Base-by-base conservation (phyloP, 192 early-diverging fungal genomes). In the Umbelopsis sp. region DNA sequence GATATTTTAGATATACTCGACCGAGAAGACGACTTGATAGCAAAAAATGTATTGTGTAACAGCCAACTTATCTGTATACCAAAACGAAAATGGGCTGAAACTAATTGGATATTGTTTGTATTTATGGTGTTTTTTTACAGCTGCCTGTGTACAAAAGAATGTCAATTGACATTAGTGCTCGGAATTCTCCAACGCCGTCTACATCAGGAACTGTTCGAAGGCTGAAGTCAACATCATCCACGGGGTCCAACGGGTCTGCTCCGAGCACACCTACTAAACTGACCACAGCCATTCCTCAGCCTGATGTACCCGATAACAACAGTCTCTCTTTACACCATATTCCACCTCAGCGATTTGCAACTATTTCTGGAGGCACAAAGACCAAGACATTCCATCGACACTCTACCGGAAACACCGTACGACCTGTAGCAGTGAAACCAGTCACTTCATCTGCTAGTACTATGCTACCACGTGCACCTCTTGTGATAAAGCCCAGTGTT, bases 1-100 rank as follows among this genome's bases (percentile, higher is more conserved):
- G 66, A 73, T 49, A 52, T 68, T 3, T 27, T 68, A 35, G 65
- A 66, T 25, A 73, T 73, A 33, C 65, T 73, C 41, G 66, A 73
- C 53, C 65, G 66, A 21, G 72, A 73, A 46, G 66, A 73, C 41
- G 52, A 48, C 13, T 41, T 67, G 25, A 27, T 68, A 47, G 41
- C 46, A 33, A 68, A 68, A 25, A 67, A 58, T 45, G 64, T 72
- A 25, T 21, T 21, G 52, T 49, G 44, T 71, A 25, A 48, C 66
- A 30, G 21, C 23, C 7, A 25, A 18, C 6, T 25, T 25, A 18
- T 66, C 65, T 16, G 46, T 35, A 49, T 47, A 50, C 11, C n/a
- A 53, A 7, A 23, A 53, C 3, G 21, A 53, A 20, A 53, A 53
- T 41, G 37, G 37, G 37, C 37, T 41, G 37, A 41, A 41, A 41